Conservation (phyloP, 768 basidiomycete species). For the Porphyrellus cyaneotinctus region DNA sequence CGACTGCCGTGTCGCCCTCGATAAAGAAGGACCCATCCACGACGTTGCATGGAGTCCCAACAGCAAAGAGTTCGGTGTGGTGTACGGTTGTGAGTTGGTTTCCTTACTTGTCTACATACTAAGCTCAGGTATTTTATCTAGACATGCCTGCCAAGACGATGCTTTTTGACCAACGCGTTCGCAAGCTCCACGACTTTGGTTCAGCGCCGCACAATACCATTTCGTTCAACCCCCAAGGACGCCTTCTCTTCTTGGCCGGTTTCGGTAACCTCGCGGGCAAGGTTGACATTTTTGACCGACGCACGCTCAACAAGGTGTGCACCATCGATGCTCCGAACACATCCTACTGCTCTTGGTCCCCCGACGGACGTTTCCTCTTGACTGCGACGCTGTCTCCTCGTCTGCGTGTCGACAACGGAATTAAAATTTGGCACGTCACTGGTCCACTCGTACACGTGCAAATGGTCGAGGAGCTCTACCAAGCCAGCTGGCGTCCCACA, state of each 20-base stretch:
- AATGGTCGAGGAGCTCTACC: constrained; percentile 83
- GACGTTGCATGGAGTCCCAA: constrained; percentile 96
- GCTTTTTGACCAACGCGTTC: constrained; percentile 88
- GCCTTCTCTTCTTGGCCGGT: constrained; percentile 84
- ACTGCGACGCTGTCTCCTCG: constrained; percentile 96
- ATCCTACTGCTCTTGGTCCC: constrained; percentile 92
- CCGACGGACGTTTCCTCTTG: constrained; percentile 87
- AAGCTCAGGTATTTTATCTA: constrained; percentile 27
- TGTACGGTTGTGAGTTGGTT: constrained; percentile 83
- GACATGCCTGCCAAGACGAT: constrained; percentile 95
- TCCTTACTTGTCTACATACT: not conserved
- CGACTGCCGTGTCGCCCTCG: constrained; percentile 81
- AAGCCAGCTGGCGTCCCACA: constrained; percentile 77
- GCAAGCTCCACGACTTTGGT: constrained; percentile 87
- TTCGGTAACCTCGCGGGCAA: constrained; percentile 97
- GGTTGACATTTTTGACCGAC: constrained; percentile 88
- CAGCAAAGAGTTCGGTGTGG: constrained; percentile 93
- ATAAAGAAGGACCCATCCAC: constrained; percentile 97
- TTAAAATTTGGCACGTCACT: constrained; percentile 93
- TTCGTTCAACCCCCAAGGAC: constrained; percentile 90
- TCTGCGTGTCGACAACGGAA: constrained; percentile 93
- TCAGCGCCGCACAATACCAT: constrained; percentile 87
- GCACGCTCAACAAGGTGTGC: constrained; percentile 73
- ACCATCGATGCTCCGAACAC: constrained; percentile 89
- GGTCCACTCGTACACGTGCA: constrained; percentile 87